Percentiles rank a stretch among this genome's conserved stretches.
These are phyloP conservation scores for Hypomyces perniciosus DNA, from an alignment of 2,329 filamentous ascomycete genomes.

Conservation along the genomic window DNA sequence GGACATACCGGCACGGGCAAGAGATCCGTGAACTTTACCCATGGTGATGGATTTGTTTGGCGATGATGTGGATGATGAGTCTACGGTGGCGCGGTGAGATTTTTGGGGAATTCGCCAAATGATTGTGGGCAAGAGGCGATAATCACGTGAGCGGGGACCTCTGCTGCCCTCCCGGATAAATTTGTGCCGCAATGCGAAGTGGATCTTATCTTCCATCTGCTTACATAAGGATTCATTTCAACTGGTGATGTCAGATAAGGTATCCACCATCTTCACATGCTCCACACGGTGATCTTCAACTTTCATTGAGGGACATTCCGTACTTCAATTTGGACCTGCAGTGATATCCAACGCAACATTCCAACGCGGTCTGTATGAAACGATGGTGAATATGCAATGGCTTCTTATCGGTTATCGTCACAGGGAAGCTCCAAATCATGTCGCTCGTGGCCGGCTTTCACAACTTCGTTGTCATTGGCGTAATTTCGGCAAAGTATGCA, in stretches of 20 bases:
- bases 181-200: not conserved
- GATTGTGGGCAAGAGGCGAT: conserved; percentile 30
- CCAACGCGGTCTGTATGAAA: too few species aligned
- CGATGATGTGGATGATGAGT: conserved; percentile 32
- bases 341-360: too few species aligned
- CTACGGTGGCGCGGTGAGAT: conserved; percentile 23
- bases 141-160: conserved; percentile 32
- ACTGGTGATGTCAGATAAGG: too few species aligned
- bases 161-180: conserved; percentile 31
- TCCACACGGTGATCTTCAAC: not conserved
- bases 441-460: too few species aligned
- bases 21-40: conserved; percentile 92
- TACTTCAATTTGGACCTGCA: too few species aligned
- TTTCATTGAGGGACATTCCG: not conserved
- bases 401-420: too few species aligned
- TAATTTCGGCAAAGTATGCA: too few species aligned
- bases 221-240: too few species aligned
- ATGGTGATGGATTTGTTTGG: conserved; percentile 51
- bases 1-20: conserved; percentile 68
- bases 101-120: conserved; percentile 34
- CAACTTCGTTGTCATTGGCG: too few species aligned
- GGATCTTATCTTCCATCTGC: not conserved
- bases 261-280: not conserved
- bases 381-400: too few species aligned
- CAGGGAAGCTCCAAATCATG: too few species aligned